phyloP scores from a whole-genome alignment of 179 eudicot species.

The Heliamphora pulchella region DNA sequence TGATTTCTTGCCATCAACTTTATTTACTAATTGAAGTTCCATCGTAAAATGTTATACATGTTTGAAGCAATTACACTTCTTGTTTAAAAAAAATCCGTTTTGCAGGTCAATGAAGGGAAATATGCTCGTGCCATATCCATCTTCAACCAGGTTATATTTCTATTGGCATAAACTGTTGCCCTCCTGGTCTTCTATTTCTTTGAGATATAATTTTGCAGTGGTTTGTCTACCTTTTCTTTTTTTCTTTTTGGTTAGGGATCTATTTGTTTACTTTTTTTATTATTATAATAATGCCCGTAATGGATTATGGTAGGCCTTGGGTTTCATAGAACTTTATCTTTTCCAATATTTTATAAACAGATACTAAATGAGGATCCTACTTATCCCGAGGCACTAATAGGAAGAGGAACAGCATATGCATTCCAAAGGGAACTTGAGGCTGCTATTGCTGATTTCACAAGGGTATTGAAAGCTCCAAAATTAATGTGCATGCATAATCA shows the following conservation, averaged over 20 bases:
- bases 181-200: slow-evolving; percentile 4
- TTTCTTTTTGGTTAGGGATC: neutral
- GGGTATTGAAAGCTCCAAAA: slow-evolving; percentile 37
- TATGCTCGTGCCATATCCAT: slow-evolving; percentile 71
- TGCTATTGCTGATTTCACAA: slow-evolving; percentile 90
- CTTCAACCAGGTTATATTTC: slow-evolving; percentile 72
- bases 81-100: slow-evolving; percentile 16
- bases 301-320: neutral
- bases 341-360: slow-evolving; percentile 30
- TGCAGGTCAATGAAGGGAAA: slow-evolving; percentile 95
- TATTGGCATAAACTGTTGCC: slow-evolving; percentile 11
- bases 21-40: neutral
- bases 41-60: neutral
- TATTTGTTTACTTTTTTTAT: too few relatives aligned
- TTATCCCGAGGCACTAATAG: slow-evolving; percentile 94
- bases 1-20: neutral
- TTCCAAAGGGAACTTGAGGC: slow-evolving; percentile 90
- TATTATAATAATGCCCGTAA: too few relatives aligned
- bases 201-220: neutral
- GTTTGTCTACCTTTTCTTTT: neutral
- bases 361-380: slow-evolving; percentile 77
- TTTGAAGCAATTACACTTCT: neutral
- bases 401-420: slow-evolving; percentile 99
- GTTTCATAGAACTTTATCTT: slow-evolving; percentile 9
- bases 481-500: slow-evolving; percentile 5